phyloP scores from a whole-genome alignment of 768 basidiomycete genomes.

The Gyrodon lividus region DNA sequence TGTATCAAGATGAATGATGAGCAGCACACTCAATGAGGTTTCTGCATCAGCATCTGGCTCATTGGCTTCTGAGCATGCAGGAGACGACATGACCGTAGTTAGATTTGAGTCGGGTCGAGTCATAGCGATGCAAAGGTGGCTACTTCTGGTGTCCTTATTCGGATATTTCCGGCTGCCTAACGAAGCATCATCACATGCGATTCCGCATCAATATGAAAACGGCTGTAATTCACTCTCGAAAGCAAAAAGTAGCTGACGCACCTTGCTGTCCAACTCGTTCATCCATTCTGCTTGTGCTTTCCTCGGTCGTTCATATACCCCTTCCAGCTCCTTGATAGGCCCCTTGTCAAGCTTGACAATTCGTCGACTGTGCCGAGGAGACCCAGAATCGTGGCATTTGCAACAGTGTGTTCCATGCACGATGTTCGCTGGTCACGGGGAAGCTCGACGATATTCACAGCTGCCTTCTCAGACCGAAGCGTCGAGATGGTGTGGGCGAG shows the following conservation, averaged over 20 bases:
- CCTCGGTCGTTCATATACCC: constrained; percentile 30
- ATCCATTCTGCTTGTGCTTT: constrained; percentile 36
- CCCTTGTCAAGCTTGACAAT: constrained; percentile 26
- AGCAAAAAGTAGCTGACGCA: constrained; percentile 21
- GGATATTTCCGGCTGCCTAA: no score
- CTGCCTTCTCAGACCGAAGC: constrained; percentile 1
- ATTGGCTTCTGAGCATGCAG: no score
- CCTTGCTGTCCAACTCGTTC: constrained; percentile 36
- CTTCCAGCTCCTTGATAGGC: constrained; percentile 36
- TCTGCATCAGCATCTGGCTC: no score
- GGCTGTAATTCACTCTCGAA: no score
- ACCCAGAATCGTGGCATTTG: constrained; percentile 6
- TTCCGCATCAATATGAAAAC: no score
- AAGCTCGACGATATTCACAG: background rate
- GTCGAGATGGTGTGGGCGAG: background rate
- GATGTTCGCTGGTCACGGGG: background rate
- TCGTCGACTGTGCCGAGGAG: constrained; percentile 9
- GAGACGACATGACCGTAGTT: no score
- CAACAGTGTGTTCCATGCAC: constrained; percentile 1
- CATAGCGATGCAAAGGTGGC: no score
- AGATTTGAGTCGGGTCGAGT: no score
- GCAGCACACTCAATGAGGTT: no score
- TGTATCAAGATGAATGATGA: background rate
- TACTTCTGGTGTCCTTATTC: no score
- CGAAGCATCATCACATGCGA: no score